These are phyloP conservation scores for Naegleria lovaniensis DNA, from an alignment of 208 protist genomes.

Conservation along the genomic window DNA sequence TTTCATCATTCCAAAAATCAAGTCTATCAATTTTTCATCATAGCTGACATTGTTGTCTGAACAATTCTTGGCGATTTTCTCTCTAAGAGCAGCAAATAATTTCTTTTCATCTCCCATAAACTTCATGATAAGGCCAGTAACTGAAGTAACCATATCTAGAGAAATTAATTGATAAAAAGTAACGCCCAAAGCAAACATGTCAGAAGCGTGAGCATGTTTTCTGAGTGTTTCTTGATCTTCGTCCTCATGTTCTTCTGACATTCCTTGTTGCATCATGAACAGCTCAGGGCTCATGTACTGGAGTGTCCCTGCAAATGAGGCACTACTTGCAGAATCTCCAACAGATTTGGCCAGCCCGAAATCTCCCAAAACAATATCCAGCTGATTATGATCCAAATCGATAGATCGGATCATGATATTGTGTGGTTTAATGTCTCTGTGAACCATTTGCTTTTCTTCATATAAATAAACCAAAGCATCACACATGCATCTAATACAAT, in stretches of 20 bases:
- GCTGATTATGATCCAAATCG: not conserved
- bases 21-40: not conserved
- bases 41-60: not conserved
- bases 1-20: not conserved
- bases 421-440: constrained; percentile 17
- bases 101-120: not conserved
- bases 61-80: not conserved
- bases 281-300: not conserved
- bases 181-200: not conserved
- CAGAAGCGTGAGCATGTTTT: not conserved
- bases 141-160: not conserved
- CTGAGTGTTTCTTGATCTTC: not conserved
- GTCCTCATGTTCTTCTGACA: not conserved
- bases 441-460: constrained; percentile 6
- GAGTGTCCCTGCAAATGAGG: not conserved
- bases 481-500: not conserved
- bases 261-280: not conserved
- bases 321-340: not conserved
- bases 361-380: not conserved
- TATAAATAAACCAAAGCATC: not conserved
- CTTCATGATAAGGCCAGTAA: not conserved
- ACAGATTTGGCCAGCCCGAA: not conserved
- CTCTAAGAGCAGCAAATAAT: not conserved
- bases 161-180: constrained; percentile 6
- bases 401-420: not conserved